Base-by-base conservation (phyloP, 2,329 filamentous ascomycete genomes). In the Colletotrichum gigasporum region DNA sequence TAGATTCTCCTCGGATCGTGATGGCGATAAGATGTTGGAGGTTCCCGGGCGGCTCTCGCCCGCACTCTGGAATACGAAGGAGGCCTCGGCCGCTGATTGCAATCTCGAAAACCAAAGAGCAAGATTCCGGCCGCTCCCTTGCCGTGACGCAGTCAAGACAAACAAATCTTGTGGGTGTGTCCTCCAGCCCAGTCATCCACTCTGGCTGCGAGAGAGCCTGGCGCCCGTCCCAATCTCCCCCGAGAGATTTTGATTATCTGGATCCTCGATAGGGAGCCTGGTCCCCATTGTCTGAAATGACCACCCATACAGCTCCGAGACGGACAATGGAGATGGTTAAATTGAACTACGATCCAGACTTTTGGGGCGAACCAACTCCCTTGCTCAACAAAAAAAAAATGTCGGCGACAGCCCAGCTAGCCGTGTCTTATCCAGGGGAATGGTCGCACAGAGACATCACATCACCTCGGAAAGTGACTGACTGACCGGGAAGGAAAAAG, bases 101-200 rank as follows among this genome's bases (percentile, higher is more conserved):
- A 61, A 63, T 59, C 48, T 63, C 39, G 30, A 63, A n/a, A 44
- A 28, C 20, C 9, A 12, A 39, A 32, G 37, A 20, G 39, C 8
- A 59, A 12, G 45, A 59, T 59, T 42, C 45, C 11, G 53, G 16
- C 8, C 32, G 35, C 60, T 63, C 60, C 54, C 60, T n/a, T 63
- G 39, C 42, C 52, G 28, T 62, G 59, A 50, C 42, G 44, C 42
- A 24, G n/a, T 42, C 42, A 12, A 62, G 60, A 63, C 54, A 59
- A n/a, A 22, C 16, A 37, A 20, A 53, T 41, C 3, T 26, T 18
- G 26, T 44, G 20, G 10, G 24, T 32, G 22, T 20, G n/a, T n/a
- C n/a, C n/a, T n/a, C 37, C 12, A 41, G 37, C 4, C 39, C 39
- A 42, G 28, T 18, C 22, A 42, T 18, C n/a, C n/a, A n/a, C n/a